These are phyloP conservation scores for Diplocarpon rosae DNA, from an alignment of 2,329 filamentous ascomycete species.

Conservation along the genomic window DNA sequence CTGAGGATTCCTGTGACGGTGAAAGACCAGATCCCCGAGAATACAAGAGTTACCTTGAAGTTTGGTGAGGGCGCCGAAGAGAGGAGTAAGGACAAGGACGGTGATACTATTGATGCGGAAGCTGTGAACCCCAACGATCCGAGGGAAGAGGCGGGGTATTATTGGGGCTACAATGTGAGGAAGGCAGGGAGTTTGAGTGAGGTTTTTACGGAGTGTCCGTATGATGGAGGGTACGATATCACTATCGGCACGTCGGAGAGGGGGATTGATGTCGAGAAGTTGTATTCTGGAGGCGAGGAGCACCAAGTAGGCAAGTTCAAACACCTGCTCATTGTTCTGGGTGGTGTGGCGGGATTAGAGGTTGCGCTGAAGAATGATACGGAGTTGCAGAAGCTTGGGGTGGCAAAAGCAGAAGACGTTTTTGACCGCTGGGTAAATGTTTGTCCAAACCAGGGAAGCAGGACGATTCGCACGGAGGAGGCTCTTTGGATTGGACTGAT, in stretches of 20 bases:
- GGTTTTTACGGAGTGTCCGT: slow-evolving; percentile 68
- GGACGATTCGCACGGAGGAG: slow-evolving; percentile 76
- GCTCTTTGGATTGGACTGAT: slow-evolving; percentile 68
- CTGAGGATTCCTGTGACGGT: slow-evolving; percentile 39
- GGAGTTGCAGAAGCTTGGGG: slow-evolving; percentile 42
- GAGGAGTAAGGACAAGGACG: slow-evolving; percentile 22
- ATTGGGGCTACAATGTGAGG: slow-evolving; percentile 73
- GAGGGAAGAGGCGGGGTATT: slow-evolving; percentile 67
- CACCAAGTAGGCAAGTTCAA: slow-evolving; percentile 38
- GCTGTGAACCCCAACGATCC: slow-evolving; percentile 59
- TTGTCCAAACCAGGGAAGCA: slow-evolving; percentile 67
- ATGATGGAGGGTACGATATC: slow-evolving; percentile 68
- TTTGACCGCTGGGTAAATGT: slow-evolving; percentile 84
- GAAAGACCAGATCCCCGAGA: slow-evolving; percentile 45
- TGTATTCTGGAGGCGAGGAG: slow-evolving; percentile 22
- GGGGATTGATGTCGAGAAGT: slow-evolving; percentile 37
- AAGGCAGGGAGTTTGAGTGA: slow-evolving; percentile 54
- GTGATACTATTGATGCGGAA: slow-evolving; percentile 33
- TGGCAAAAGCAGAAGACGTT: slow-evolving; percentile 53
- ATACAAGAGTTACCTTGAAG: slow-evolving; percentile 63
- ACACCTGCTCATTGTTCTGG: slow-evolving; percentile 70
- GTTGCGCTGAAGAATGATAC: slow-evolving; percentile 55
- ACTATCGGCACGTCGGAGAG: slow-evolving; percentile 74
- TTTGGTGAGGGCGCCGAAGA: slow-evolving; percentile 39
- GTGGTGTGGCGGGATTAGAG: slow-evolving; percentile 70